Percentiles rank a stretch among this genome's conserved stretches.
These are phyloP conservation scores for Sphaerostilbella broomeana DNA, from an alignment of 2,329 filamentous ascomycete species.

Conservation along the genomic window DNA sequence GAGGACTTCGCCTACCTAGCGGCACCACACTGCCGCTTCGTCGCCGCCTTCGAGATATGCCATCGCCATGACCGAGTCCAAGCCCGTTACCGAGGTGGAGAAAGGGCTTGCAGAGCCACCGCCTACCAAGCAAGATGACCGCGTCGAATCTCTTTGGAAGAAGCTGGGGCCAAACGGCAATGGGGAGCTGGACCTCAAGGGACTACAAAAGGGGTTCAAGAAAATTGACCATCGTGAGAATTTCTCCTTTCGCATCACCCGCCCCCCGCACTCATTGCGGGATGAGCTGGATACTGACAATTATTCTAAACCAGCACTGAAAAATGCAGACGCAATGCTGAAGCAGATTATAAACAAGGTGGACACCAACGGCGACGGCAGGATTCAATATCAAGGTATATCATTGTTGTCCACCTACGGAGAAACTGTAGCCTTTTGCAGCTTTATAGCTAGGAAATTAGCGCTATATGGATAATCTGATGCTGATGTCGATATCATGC, in stretches of 20 bases:
- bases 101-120: slow-evolving; percentile 71
- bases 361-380: slow-evolving; percentile 80
- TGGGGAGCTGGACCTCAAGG: slow-evolving; percentile 77
- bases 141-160: slow-evolving; percentile 78
- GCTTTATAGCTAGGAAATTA: neutral
- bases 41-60: slow-evolving; percentile 27
- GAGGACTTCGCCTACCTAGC: slow-evolving; percentile 7
- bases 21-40: slow-evolving; percentile 10
- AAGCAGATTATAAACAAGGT: slow-evolving; percentile 73
- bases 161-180: slow-evolving; percentile 70
- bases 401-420: slow-evolving; percentile 6
- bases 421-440: neutral
- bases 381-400: slow-evolving; percentile 84
- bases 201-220: slow-evolving; percentile 74
- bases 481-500: slow-evolving; percentile 3
- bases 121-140: slow-evolving; percentile 69
- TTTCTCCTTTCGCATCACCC: neutral
- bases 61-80: slow-evolving; percentile 34
- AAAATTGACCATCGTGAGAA: slow-evolving; percentile 86
- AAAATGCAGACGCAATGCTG: slow-evolving; percentile 85
- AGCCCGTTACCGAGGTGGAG: slow-evolving; percentile 45
- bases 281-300: neutral
- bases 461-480: neutral
- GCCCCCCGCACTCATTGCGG: neutral
- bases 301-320: slow-evolving; percentile 48